A percentile compares a stretch with the other conserved stretches of the same genome.
phyloP scores from a whole-genome alignment of 805 yeast genomes.

The Ogataea polymorpha region DNA sequence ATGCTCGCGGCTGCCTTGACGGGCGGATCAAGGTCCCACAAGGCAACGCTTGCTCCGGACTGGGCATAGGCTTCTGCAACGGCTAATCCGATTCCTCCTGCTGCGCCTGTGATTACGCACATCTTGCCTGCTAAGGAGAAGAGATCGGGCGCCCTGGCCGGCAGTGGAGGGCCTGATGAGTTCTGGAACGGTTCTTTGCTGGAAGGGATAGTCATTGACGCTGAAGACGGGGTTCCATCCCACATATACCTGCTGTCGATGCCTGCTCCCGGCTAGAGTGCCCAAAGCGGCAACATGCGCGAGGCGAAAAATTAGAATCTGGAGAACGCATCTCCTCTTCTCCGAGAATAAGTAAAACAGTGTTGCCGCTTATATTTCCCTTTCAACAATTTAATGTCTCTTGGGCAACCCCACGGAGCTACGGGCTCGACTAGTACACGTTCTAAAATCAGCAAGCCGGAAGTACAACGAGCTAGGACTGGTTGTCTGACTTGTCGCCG shows the following conservation, averaged over 20 bases:
- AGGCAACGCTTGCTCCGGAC: no score
- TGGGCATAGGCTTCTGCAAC: no score
- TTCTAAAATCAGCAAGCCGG: background rate
- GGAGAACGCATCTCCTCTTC: background rate
- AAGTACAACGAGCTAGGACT: slow-evolving; percentile 21
- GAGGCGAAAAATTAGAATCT: background rate
- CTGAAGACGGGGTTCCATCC: no score
- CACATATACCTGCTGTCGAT: background rate
- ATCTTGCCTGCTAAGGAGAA: no score
- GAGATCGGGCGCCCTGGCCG: no score
- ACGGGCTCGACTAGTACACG: background rate
- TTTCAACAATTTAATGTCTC: background rate
- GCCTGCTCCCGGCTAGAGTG: background rate
- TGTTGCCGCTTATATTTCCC: background rate
- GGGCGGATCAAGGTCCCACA: no score
- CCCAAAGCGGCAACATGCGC: background rate
- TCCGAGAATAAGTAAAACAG: background rate
- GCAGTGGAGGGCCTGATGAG: no score
- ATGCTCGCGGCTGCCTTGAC: no score
- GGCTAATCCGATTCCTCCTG: no score
- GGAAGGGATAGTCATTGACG: no score
- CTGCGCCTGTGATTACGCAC: no score
- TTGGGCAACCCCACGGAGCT: background rate
- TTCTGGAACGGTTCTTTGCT: no score
- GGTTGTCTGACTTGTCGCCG: slow-evolving; percentile 53